These are phyloP conservation scores for Hygrophorus pudorinus DNA, from an alignment of 768 basidiomycete genomes.

Conservation along the genomic window DNA sequence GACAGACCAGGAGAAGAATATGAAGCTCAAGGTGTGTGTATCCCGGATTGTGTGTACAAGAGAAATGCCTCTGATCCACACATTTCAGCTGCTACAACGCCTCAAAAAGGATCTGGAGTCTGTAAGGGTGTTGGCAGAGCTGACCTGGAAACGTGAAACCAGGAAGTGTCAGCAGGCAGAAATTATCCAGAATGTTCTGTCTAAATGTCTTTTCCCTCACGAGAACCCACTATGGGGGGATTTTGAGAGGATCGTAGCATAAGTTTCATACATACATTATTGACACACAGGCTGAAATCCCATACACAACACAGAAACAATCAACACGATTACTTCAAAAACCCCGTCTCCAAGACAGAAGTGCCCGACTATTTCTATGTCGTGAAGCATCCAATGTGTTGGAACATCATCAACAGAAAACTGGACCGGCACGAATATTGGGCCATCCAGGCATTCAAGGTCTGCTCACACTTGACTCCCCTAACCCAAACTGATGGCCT, in stretches of 20 bases:
- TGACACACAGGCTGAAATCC: constrained; percentile 3
- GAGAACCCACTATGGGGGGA: constrained; percentile 47
- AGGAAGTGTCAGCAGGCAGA: constrained; percentile 66
- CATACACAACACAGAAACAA: constrained; percentile 37
- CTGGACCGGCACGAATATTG: constrained; percentile 79
- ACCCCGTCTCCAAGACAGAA: constrained; percentile 67
- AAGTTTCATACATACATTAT: constrained; percentile 16
- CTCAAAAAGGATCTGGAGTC: constrained; percentile 71
- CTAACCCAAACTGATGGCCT: neutral
- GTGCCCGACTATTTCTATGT: constrained; percentile 91
- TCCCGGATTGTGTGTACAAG: neutral
- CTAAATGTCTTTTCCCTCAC: constrained; percentile 55
- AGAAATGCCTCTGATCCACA: neutral
- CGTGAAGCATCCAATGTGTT: constrained; percentile 82
- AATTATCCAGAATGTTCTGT: constrained; percentile 56
- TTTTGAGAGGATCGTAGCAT: constrained; percentile 67
- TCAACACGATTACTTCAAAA: constrained; percentile 63
- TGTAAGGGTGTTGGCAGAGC: constrained; percentile 54
- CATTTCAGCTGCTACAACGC: constrained; percentile 39
- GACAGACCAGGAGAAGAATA: constrained; percentile 72
- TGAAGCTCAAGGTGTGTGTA: constrained; percentile 72
- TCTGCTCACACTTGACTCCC: neutral
- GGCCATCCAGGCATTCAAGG: constrained; percentile 67
- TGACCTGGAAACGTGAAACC: constrained; percentile 69
- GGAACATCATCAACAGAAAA: constrained; percentile 72